Conservation (phyloP, 352 stramenopile species). For the Globisporangium megalacanthum region DNA sequence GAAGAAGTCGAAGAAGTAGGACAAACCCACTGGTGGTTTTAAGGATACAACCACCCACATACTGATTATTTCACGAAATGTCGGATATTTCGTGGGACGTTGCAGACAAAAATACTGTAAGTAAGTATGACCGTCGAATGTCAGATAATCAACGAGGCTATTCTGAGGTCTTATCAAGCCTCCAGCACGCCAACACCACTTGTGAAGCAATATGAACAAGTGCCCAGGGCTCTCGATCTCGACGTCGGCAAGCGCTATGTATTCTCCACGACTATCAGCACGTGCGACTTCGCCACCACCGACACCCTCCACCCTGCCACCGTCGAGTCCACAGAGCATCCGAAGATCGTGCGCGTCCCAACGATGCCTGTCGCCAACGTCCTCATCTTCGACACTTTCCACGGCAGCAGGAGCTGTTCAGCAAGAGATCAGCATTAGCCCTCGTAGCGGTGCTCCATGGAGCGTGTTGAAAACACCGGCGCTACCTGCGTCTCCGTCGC, state of each 20-base stretch:
- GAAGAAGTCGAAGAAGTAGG: conserved; percentile 1
- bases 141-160: too few species aligned
- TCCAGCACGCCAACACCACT: too few species aligned
- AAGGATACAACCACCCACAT: too few species aligned
- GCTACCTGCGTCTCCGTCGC: background rate
- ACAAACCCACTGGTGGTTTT: too few species aligned
- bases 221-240: conserved; percentile 4
- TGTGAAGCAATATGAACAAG: background rate
- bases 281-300: background rate
- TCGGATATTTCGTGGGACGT: too few species aligned
- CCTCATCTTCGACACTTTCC: background rate
- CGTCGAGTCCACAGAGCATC: conserved; percentile 8
- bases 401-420: background rate
- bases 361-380: conserved; percentile 19
- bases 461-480: too few species aligned
- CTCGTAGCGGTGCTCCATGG: too few species aligned
- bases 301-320: too few species aligned
- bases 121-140: too few species aligned
- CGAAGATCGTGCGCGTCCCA: conserved; percentile 27
- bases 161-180: too few species aligned
- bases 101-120: too few species aligned
- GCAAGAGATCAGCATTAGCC: background rate
- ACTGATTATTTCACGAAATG: too few species aligned
- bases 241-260: background rate
- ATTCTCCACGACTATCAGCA: background rate